A percentile compares a stretch with the other conserved stretches of the same genome.
Conservation (phyloP, 2,329 filamentous ascomycete species). For the Talaromyces sp. region DNA sequence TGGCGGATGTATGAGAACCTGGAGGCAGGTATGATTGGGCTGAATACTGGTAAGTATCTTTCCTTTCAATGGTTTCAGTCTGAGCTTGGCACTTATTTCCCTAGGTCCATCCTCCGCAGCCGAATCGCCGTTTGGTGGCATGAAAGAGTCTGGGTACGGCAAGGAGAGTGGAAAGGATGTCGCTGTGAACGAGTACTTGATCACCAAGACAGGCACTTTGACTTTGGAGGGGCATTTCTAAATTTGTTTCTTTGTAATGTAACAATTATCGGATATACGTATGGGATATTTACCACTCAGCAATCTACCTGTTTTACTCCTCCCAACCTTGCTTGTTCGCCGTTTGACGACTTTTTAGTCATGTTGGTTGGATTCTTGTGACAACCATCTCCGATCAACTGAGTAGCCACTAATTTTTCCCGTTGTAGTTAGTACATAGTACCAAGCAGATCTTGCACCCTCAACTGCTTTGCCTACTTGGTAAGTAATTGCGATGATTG, state of each 20-base stretch:
- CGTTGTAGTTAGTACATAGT: too few relatives aligned
- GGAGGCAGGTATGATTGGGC: conserved; percentile 65
- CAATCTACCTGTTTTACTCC: too few relatives aligned
- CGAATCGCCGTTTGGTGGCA: conserved; percentile 62
- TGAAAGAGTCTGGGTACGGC: conserved; percentile 63
- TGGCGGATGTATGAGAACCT: conserved; percentile 63
- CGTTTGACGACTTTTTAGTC: too few relatives aligned
- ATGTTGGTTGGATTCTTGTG: too few relatives aligned
- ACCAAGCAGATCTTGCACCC: too few relatives aligned
- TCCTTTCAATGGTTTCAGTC: conserved; percentile 1
- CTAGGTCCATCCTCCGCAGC: conserved; percentile 59
- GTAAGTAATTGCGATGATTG: too few relatives aligned
- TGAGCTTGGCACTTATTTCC: conserved; percentile 1
- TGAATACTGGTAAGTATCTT: conserved; percentile 49
- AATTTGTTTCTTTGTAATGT: background rate
- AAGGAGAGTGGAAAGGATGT: conserved; percentile 55
- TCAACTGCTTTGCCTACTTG: too few relatives aligned
- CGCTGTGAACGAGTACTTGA: conserved; percentile 29
- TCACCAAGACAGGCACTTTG: conserved; percentile 41
- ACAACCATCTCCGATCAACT: too few relatives aligned
- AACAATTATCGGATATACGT: too few relatives aligned
- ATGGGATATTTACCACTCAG: too few relatives aligned
- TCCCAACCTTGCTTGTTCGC: too few relatives aligned
- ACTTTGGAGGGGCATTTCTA: conserved; percentile 27
- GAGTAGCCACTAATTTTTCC: too few relatives aligned